Evolutionary conservation across 1,284 basidiomycete genomes (phyloP), one percentile per base, ranked within the genome.

Genomic region (Takashimella koratensis): DNA sequence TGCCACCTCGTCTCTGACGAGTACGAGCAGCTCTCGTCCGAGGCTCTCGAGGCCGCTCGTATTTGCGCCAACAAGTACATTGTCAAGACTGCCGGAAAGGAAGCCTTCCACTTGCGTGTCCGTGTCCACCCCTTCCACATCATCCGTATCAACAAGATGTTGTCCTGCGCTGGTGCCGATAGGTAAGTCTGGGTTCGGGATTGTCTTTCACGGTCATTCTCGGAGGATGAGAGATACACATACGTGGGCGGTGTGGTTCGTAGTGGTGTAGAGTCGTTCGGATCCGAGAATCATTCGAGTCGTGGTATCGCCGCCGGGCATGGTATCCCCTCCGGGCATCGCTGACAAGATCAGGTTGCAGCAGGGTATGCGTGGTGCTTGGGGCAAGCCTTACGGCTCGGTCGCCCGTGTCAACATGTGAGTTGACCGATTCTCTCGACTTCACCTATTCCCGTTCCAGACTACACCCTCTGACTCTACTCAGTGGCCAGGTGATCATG

Each of bases 61-160:
- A 98, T 98, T 69, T 97, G 94, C 75, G 92, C 92, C 78, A 98
- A 98, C 90, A 98, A 98, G 82, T 98, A 98, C 79, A 88, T 98
- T 66, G 95, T 92, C 74, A 98, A 98, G 86, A 93, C 89, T 22
- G 86, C 90, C 49, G 95, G 95, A 75, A 98, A 98, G 82, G 95
- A 98, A 74, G 90, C 94, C 20, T 98, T 98, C 93, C 95, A 98
- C 79, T 78, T 98, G 77, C 86, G 95, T 71, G 92, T 98, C 67
- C 89, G 94, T 63, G 92, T 92, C 54, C 95, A 98, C 82, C 95
- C 95, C 58, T 97, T 89, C 91, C 95, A 98, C 79, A 91, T 98
- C 67, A 81, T 98, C 79, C 90, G 95, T 67, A 98, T 97, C 87
- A 97, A 98, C 90, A 98, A 98, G 87, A 98, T 97, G 90, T 90